These are phyloP conservation scores for Globisporangium barbulae DNA, from an alignment of 352 stramenopile genomes.

Conservation along the genomic window DNA sequence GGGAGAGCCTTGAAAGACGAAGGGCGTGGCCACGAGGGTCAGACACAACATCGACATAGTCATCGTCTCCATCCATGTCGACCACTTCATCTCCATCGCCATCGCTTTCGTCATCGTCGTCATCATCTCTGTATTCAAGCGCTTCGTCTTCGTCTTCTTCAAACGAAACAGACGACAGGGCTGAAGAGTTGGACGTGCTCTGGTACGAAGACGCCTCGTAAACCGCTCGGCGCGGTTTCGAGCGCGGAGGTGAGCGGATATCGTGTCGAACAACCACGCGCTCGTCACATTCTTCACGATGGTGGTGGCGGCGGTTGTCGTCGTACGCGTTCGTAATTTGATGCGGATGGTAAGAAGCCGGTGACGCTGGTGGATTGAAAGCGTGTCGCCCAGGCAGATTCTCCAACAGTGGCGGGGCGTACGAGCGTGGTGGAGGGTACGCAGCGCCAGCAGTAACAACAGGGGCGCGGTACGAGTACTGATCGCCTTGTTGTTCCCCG, in stretches of 20 bases:
- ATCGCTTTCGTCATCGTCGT: background rate
- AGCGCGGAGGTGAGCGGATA: background rate
- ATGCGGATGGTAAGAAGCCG: background rate
- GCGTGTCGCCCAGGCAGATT: background rate
- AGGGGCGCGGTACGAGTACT: background rate
- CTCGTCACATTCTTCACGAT: background rate
- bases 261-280: background rate
- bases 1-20: slow-evolving; percentile 19
- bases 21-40: background rate
- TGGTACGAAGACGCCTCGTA: slow-evolving; percentile 9
- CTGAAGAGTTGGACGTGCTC: slow-evolving; percentile 15
- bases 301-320: background rate
- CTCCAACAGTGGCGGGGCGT: background rate
- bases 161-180: background rate
- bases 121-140: background rate
- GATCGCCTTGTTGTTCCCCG: background rate
- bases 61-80: background rate
- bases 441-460: background rate
- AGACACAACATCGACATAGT: background rate
- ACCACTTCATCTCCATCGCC: background rate
- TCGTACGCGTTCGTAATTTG: background rate
- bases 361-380: background rate
- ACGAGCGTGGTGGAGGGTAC: slow-evolving; percentile 1
- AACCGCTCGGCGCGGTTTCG: background rate
- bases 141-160: background rate